A percentile compares a stretch with the other conserved stretches of the same genome.
Evolutionary conservation across 345 rosid genomes (phyloP).

Genomic region (Carallia pectinifolia): DNA sequence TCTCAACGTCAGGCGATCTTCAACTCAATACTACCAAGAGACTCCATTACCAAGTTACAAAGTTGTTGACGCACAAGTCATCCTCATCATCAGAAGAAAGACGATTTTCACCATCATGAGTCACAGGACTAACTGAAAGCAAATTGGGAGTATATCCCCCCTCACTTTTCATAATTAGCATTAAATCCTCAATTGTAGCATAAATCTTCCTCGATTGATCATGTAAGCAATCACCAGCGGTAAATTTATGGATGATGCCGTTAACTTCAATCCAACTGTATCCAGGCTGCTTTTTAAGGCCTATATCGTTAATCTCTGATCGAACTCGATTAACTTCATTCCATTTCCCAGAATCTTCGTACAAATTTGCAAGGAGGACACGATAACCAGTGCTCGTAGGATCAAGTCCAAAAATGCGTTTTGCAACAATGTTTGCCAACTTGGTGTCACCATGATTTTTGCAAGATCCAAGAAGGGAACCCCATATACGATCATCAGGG

Average conservation of each 20-base stretch:
- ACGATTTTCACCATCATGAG: conserved; percentile 5
- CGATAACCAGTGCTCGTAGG: conserved; percentile 36
- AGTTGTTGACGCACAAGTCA: not conserved
- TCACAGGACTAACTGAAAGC: not conserved
- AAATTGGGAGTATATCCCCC: conserved; percentile 29
- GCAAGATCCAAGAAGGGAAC: conserved; percentile 53
- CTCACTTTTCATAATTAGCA: conserved; percentile 26
- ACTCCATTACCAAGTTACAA: not conserved
- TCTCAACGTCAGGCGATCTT: not conserved
- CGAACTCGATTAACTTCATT: conserved; percentile 24
- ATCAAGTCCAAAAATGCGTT: conserved; percentile 36
- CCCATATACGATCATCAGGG: conserved; percentile 49
- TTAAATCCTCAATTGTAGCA: conserved; percentile 27
- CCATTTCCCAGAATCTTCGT: conserved; percentile 35
- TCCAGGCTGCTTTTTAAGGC: conserved; percentile 45
- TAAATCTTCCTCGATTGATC: conserved; percentile 31
- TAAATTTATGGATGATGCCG: conserved; percentile 28
- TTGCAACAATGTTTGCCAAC: conserved; percentile 39
- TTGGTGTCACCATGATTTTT: conserved; percentile 35
- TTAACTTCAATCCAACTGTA: conserved; percentile 55
- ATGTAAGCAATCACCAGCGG: conserved; percentile 35
- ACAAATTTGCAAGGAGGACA: conserved; percentile 42
- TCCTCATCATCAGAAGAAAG: not conserved
- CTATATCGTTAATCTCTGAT: conserved; percentile 34
- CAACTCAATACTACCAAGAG: not conserved